These are phyloP conservation scores for Salix suchowensis DNA, from an alignment of 345 rosid species.

Conservation along the genomic window DNA sequence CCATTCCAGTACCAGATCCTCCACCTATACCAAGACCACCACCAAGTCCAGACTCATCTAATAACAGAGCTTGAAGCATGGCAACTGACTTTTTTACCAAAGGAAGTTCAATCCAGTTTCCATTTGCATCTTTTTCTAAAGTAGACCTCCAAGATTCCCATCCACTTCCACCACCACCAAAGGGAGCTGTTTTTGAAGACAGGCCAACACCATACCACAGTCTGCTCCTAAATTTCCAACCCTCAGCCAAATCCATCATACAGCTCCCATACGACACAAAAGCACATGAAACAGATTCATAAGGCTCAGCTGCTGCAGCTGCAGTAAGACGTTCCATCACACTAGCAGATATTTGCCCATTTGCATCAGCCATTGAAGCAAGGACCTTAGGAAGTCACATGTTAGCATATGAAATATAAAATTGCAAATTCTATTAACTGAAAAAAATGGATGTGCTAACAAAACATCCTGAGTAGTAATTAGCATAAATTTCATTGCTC, in stretches of 20 bases:
- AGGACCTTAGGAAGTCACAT: slow-evolving; percentile 54
- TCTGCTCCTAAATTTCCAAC: slow-evolving; percentile 97
- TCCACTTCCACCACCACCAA: slow-evolving; percentile 97
- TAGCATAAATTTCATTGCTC: background rate
- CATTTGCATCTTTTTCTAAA: slow-evolving; percentile 85
- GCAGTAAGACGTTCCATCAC: slow-evolving; percentile 96
- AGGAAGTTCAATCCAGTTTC: slow-evolving; percentile 95
- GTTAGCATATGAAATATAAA: slow-evolving; percentile 17
- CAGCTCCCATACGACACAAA: slow-evolving; percentile 98
- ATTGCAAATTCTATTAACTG: background rate
- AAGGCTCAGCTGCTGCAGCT: slow-evolving; percentile 97
- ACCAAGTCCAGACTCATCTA: slow-evolving; percentile 97
- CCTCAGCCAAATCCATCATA: slow-evolving; percentile 85
- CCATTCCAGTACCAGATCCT: slow-evolving; percentile 99
- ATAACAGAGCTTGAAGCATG: slow-evolving; percentile 93
- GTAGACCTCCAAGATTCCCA: slow-evolving; percentile 80
- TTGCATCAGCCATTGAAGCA: slow-evolving; percentile 98
- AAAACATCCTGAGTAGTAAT: slow-evolving; percentile 10
- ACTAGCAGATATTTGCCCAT: slow-evolving; percentile 83
- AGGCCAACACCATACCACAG: slow-evolving; percentile 94
- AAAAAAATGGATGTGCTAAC: slow-evolving; percentile 11
- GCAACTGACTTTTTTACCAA: slow-evolving; percentile 87
- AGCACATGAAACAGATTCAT: slow-evolving; percentile 93
- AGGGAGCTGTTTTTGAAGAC: slow-evolving; percentile 54
- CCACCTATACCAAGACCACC: slow-evolving; percentile 99